Percentiles rank a stretch among this genome's conserved stretches.
These are phyloP conservation scores for Aureobasidium leucospermi DNA, from an alignment of 2,329 filamentous ascomycete genomes.

Conservation along the genomic window DNA sequence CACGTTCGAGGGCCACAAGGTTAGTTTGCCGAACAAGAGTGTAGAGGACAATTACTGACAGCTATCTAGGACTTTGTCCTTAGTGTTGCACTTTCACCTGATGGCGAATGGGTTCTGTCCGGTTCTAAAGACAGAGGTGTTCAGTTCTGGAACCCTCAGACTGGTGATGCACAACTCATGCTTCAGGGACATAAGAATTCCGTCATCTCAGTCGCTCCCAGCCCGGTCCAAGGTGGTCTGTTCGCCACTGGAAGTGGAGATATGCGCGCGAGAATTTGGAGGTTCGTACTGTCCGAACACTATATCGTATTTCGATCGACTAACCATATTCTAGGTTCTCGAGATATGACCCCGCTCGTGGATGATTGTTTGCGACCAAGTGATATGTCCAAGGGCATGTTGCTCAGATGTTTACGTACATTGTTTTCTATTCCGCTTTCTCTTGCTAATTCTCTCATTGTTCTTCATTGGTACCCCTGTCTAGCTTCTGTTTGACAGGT, in stretches of 20 bases:
- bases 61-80: conserved; percentile 77
- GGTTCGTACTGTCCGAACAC: conserved; percentile 37
- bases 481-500: background rate
- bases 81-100: conserved; percentile 88
- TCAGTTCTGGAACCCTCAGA: conserved; percentile 96
- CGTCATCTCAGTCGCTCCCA: conserved; percentile 94
- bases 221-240: conserved; percentile 67
- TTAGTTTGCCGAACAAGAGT: conserved; percentile 35
- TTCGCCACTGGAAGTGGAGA: conserved; percentile 97
- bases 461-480: background rate
- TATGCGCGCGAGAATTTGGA: conserved; percentile 97
- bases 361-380: background rate
- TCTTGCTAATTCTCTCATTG: background rate
- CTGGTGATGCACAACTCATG: conserved; percentile 93
- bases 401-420: background rate
- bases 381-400: background rate
- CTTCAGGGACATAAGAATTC: conserved; percentile 98
- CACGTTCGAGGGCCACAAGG: conserved; percentile 94
- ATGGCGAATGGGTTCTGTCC: conserved; percentile 91
- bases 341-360: background rate
- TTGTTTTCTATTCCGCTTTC: background rate
- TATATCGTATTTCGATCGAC: background rate
- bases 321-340: background rate
- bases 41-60: background rate
- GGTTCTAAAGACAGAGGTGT: conserved; percentile 96